Base-by-base conservation (phyloP, 208 protist species). In the Strigomonas culicis region DNA sequence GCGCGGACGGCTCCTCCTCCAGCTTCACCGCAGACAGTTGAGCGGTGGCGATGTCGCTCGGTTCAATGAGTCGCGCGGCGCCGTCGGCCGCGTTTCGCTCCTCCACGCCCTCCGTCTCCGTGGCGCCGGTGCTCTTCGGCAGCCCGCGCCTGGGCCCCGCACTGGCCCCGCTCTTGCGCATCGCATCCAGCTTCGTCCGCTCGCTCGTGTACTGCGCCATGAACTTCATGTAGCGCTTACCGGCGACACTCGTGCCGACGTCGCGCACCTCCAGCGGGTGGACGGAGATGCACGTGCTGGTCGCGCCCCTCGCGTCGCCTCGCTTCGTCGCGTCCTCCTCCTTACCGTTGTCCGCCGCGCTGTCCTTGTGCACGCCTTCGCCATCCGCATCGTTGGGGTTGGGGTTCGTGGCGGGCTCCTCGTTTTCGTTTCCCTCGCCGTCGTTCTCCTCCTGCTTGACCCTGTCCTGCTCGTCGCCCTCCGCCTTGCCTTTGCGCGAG, bases 131-230 rank as follows among this genome's bases (percentile, higher is more conserved):
- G 4, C 41, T 36, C 63, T 61, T 61, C n/a, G 7, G 32, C 6
- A 10, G 4, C 53, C 13, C 17, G 47, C 17, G 19, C 28, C 31
- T 63, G 39, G 55, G 6, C 21, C 31, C 43, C 47, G 41, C 46
- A 19, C 11, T 39, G 15, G 61, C 41, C 36, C 50, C 59, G n/a
- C 21, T 8, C 50, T n/a, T 69, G 41, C 76, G 79, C 41, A 92
- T 67, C 3, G 84, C 31, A 32, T 94, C 86, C 1, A 85, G 60
- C 63, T 89, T 82, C 2, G 69, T 79, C 17, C 88, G 66, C 66
- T 94, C 88, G 61, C 88, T 94, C 1, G 81, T 84, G 77, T 92
- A 90, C 63, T 85, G 68, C 58, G 72, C 50, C 44, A 90, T 67
- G 59, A 92, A 94, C 63, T 78, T 75, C 1, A 79, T 57, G 36